phyloP scores from a whole-genome alignment of 169 alveolate genomes.

The Babesia gibsoni region DNA sequence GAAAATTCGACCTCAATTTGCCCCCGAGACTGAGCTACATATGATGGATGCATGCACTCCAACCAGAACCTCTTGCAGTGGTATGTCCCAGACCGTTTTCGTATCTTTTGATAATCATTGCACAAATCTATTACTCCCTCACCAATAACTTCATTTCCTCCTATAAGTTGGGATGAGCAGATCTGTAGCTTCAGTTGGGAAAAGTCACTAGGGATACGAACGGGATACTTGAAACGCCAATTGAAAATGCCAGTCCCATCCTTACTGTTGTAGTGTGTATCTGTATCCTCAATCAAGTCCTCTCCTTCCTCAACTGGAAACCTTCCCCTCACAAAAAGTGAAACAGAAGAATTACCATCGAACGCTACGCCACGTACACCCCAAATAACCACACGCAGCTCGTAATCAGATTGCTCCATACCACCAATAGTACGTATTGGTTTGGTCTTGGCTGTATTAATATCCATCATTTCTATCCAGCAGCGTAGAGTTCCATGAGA shows the following conservation, averaged over 20 bases:
- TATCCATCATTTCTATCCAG: conserved; percentile 83
- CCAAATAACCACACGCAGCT: conserved; percentile 87
- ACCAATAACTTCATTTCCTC: conserved; percentile 80
- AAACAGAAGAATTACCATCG: conserved; percentile 79
- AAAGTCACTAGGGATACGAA: conserved; percentile 82
- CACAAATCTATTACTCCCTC: conserved; percentile 80
- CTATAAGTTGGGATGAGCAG: conserved; percentile 67
- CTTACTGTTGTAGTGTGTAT: conserved; percentile 85
- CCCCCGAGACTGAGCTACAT: conserved; percentile 79
- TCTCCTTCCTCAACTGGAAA: conserved; percentile 76
- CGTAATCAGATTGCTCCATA: conserved; percentile 83
- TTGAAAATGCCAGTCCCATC: conserved; percentile 86
- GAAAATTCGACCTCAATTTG: conserved; percentile 82
- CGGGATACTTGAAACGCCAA: conserved; percentile 85
- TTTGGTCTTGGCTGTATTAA: conserved; percentile 78
- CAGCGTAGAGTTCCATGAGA: conserved; percentile 87
- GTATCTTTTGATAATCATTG: conserved; percentile 77
- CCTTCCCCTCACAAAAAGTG: conserved; percentile 82
- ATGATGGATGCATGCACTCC: conserved; percentile 78
- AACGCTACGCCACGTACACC: conserved; percentile 79
- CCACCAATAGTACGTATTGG: conserved; percentile 79
- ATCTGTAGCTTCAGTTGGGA: conserved; percentile 82
- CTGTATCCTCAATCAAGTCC: conserved; percentile 78
- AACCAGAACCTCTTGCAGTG: conserved; percentile 77
- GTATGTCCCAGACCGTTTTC: conserved; percentile 72